phyloP scores from a whole-genome alignment of 345 rosid genomes.

The Eucalyptus sp. region DNA sequence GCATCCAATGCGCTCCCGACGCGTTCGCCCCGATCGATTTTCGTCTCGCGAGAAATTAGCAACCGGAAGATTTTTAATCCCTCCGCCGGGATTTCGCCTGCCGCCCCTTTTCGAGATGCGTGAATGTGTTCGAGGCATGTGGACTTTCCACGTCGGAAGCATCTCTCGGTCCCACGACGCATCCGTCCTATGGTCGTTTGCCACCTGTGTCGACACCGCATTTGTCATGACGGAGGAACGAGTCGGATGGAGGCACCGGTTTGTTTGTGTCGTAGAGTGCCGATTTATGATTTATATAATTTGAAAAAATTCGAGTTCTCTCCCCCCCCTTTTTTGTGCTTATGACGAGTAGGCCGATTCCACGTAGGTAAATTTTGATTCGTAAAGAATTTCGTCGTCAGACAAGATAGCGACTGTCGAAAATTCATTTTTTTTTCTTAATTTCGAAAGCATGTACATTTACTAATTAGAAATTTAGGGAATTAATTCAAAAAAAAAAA shows the following conservation, averaged over 20 bases:
- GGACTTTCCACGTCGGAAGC: background rate
- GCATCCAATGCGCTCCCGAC: background rate
- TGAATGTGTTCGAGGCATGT: background rate
- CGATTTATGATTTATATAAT: background rate
- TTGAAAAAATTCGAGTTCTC: too few relatives aligned
- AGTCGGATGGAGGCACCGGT: background rate
- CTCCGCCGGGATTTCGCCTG: background rate
- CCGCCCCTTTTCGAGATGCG: background rate
- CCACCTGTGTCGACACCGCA: background rate
- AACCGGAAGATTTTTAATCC: too few relatives aligned
- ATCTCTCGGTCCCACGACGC: background rate
- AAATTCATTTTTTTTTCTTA: background rate
- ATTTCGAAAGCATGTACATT: background rate
- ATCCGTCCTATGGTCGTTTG: background rate
- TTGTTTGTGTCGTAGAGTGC: fast-evolving
- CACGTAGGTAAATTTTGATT: fast-evolving
- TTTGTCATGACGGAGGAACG: fast-evolving
- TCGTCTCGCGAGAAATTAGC: fast-evolving
- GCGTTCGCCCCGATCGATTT: fast-evolving
- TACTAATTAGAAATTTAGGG: background rate
- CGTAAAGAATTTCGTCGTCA: fast-evolving
- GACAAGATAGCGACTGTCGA: fast-evolving
- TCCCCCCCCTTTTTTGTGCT: fast-evolving
- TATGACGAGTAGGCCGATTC: fast-evolving
- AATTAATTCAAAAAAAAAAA: background rate